Evolutionary conservation across 495 filamentous ascomycete genomes (phyloP), one percentile per base, ranked within the genome.

Genomic region (Penicillium turbatum): DNA sequence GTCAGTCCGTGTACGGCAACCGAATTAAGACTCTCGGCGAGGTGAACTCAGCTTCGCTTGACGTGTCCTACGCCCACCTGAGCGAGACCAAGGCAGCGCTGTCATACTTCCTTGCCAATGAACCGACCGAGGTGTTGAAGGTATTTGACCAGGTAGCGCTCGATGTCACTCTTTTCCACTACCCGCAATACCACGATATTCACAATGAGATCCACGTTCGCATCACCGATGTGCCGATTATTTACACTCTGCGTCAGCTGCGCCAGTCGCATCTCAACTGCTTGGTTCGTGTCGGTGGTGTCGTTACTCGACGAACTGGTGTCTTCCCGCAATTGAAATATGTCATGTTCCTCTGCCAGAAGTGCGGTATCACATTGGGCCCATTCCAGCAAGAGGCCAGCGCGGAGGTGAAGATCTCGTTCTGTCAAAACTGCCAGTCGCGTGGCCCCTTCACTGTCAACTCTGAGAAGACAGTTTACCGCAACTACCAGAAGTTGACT

Each of bases 301-400:
- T 97, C 3, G 95, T 99, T 48, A 99, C 95, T 24, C 86, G 95
- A 48, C 84, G 95, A 48, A 92, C 85, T n/a, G 95, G 95, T 41
- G 95, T 99, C 46, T 99, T 99, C 74, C 95, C 95, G 1, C 95
- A 99, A 71, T 73, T 99, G 48, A 97, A 97, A 69, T 96, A 97
- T 65, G 88, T 99, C 63, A 93, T 93, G 74, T 97, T 99, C 65
- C 85, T 95, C 71, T 99, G 95, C 74, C 79, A 76, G 34, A 99
- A 97, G 74, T 99, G 95, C 70, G 87, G 88, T 50, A 81, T 87
- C 48, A 95, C 88, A 2, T 80, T 99, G 7, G 95, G 95, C 24
- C 95, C 95, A 27, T 97, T 96, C 78, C 92, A 95, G 67, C 95
- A 99, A 65, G 95, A 99, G 70, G 90, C 90, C 15, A 95, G 90